Conservation (phyloP, 2,329 filamentous ascomycete species). For the Clonostachys rosea region DNA sequence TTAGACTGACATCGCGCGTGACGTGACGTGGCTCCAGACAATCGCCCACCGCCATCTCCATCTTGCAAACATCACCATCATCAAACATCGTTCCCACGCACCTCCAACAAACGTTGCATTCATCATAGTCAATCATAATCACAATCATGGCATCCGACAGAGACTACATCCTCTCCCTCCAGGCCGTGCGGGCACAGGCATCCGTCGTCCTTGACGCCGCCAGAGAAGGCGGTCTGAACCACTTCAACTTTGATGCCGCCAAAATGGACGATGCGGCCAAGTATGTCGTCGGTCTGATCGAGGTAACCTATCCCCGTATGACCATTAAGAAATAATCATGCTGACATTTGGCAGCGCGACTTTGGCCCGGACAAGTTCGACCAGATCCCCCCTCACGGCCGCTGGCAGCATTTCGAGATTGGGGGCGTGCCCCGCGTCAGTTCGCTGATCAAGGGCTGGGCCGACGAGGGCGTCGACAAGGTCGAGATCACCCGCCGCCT, state of each 20-base stretch:
- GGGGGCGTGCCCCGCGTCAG: slow-evolving; percentile 45
- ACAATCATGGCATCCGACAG: not conserved
- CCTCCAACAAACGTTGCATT: too few species aligned
- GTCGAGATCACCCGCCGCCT: slow-evolving; percentile 45
- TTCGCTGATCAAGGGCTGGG: slow-evolving; percentile 38
- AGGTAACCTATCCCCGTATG: too few species aligned
- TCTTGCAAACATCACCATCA: not conserved
- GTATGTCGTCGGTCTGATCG: slow-evolving; percentile 35
- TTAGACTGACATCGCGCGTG: too few species aligned
- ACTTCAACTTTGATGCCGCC: slow-evolving; percentile 33
- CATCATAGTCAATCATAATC: too few species aligned
- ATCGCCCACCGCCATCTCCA: too few species aligned
- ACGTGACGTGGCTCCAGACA: too few species aligned
- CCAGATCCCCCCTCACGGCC: slow-evolving; percentile 48
- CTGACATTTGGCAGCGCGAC: slow-evolving; percentile 31
- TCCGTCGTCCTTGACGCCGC: slow-evolving; percentile 25
- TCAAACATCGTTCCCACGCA: too few species aligned
- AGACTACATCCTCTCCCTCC: slow-evolving; percentile 25
- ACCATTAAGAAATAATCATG: too few species aligned
- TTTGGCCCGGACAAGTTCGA: slow-evolving; percentile 40
- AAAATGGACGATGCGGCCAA: slow-evolving; percentile 30
- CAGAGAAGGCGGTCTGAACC: slow-evolving; percentile 26
- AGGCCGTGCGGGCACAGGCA: slow-evolving; percentile 27
- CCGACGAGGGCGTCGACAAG: slow-evolving; percentile 29
- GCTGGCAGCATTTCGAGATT: slow-evolving; percentile 61